Conservation (phyloP, 2,329 filamentous ascomycete genomes). For the Alternaria brassicae region DNA sequence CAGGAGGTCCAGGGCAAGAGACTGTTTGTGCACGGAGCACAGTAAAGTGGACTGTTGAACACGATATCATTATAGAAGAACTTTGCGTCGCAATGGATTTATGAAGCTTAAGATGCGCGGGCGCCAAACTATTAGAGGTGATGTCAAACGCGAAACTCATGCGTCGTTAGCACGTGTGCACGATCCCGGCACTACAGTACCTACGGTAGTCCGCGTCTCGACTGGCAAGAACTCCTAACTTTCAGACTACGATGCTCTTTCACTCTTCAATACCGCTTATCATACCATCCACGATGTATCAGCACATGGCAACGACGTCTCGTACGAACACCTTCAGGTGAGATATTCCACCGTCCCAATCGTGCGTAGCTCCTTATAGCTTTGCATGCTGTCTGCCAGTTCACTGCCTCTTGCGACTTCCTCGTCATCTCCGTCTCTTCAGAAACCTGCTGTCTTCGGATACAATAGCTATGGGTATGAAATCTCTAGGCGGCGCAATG, state of each 20-base stretch:
- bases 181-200: not conserved
- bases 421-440: not conserved
- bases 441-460: not conserved
- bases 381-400: not conserved
- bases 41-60: conserved; percentile 12
- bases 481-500: not conserved
- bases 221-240: not conserved
- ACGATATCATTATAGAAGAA: not conserved
- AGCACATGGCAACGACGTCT: not conserved
- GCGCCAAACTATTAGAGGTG: not conserved
- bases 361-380: not conserved
- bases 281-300: not conserved
- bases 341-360: not conserved
- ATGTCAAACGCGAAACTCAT: not conserved
- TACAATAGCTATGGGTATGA: not conserved
- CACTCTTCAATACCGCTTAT: not conserved
- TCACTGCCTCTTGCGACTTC: not conserved
- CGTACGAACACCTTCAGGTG: not conserved
- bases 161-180: not conserved
- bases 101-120: not conserved
- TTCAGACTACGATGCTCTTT: not conserved
- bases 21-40: conserved; percentile 56
- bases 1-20: conserved; percentile 67
- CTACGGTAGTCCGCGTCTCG: not conserved
- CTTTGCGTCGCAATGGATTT: not conserved